A percentile compares a stretch with the other conserved stretches of the same genome.
These are phyloP conservation scores for Hortiboletus flavorubellus DNA, from an alignment of 768 basidiomycete genomes.

Conservation along the genomic window DNA sequence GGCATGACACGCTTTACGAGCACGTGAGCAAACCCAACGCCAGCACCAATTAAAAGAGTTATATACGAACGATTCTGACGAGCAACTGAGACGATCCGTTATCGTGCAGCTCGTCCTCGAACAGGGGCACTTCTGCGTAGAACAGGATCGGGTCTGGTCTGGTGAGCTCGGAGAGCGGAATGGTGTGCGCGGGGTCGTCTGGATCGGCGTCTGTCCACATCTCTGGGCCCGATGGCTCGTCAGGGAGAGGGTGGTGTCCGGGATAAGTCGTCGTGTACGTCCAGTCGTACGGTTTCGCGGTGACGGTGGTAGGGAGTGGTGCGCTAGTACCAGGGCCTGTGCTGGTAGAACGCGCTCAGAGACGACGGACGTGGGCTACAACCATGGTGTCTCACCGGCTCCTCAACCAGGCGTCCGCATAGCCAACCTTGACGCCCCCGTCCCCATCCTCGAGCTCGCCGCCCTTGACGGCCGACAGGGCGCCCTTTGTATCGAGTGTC, in stretches of 20 bases:
- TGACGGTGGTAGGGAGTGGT: constrained; percentile 66
- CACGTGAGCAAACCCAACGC: background rate
- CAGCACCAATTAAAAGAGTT: background rate
- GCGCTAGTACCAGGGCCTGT: constrained; percentile 61
- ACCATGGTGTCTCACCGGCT: constrained; percentile 54
- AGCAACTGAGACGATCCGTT: constrained; percentile 86
- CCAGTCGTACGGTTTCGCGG: constrained; percentile 94
- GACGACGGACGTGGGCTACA: background rate
- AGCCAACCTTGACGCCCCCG: constrained; percentile 90
- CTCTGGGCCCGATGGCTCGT: constrained; percentile 11
- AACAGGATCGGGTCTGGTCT: constrained; percentile 96
- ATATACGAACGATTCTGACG: constrained; percentile 75
- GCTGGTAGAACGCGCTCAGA: constrained; percentile 41
- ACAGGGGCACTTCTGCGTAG: constrained; percentile 92
- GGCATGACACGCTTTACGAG: constrained; percentile 88
- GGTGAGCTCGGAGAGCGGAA: constrained; percentile 82
- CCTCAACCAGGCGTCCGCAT: constrained; percentile 92
- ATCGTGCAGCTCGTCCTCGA: constrained; percentile 96
- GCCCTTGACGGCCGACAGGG: constrained; percentile 68
- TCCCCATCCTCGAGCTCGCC: constrained; percentile 77
- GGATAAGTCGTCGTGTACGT: constrained; percentile 91
- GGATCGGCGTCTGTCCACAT: constrained; percentile 57
- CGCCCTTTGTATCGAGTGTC: constrained; percentile 62
- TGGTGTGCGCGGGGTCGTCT: constrained; percentile 54
- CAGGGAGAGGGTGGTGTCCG: constrained; percentile 45